A percentile compares a stretch with the other conserved stretches of the same genome.
Evolutionary conservation across 345 rosid genomes (phyloP).

Genomic region (Bretschneidera sinensis): DNA sequence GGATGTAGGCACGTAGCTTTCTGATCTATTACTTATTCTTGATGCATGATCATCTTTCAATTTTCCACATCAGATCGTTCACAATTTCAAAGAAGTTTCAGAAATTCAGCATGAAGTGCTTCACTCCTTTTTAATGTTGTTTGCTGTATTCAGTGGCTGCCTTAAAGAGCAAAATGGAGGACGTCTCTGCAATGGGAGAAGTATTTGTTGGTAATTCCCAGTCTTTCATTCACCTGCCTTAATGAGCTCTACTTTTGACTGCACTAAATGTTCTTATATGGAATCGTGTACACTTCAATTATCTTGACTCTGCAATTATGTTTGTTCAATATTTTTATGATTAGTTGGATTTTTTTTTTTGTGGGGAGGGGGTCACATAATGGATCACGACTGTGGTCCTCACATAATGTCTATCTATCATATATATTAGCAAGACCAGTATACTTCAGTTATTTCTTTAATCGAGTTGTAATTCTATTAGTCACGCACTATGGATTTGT

Average conservation of each 20-base stretch:
- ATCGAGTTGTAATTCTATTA: neutral
- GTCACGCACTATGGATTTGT: neutral
- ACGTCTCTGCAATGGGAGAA: slow-evolving; percentile 45
- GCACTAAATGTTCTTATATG: neutral
- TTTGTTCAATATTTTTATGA: neutral
- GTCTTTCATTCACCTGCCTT: slow-evolving; percentile 7
- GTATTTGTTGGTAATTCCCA: slow-evolving; percentile 48
- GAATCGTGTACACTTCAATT: too few relatives aligned
- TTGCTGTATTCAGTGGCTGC: slow-evolving; percentile 45
- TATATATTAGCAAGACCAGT: neutral
- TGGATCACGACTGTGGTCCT: too few relatives aligned
- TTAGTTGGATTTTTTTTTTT: neutral
- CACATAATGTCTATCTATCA: neutral
- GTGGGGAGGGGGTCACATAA: too few relatives aligned
- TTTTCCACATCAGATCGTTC: neutral
- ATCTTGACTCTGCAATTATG: neutral
- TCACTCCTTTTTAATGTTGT: slow-evolving; percentile 14
- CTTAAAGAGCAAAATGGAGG: slow-evolving; percentile 64
- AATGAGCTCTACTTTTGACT: slow-evolving; percentile 3
- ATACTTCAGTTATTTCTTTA: neutral
- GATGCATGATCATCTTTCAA: slow-evolving; percentile 11
- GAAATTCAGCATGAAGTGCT: too few relatives aligned
- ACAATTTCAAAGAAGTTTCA: slow-evolving; percentile 6
- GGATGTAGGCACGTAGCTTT: slow-evolving; percentile 65
- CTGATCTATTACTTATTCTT: slow-evolving; percentile 20